Evolutionary conservation across 2,329 filamentous ascomycete species (phyloP).

Genomic region (Aureobasidium sp.): DNA sequence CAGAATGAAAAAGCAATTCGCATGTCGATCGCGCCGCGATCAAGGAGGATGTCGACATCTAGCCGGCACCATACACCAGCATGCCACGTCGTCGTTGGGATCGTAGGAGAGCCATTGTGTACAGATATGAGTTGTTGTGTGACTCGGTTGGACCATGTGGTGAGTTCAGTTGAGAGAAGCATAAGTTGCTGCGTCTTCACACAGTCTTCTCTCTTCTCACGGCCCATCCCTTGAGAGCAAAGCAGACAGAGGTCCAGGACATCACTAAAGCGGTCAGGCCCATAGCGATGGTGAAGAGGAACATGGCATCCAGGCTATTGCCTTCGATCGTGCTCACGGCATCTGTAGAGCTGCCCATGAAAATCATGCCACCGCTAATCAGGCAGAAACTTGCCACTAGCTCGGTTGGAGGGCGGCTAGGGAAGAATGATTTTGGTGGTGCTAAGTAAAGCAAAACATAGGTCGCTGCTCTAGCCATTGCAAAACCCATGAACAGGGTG

Average conservation of each 20-base stretch:
- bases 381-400: conserved; percentile 75
- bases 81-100: not conserved
- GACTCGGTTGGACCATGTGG: not conserved
- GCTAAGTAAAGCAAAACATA: conserved; percentile 72
- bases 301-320: conserved; percentile 80
- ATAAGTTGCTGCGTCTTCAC: not conserved
- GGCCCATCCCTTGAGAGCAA: conserved; percentile 87
- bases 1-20: not conserved
- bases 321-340: conserved; percentile 69
- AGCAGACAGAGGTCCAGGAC: conserved; percentile 70
- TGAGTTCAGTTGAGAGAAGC: not conserved
- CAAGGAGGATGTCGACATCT: not conserved
- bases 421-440: conserved; percentile 68
- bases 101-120: not conserved
- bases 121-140: not conserved
- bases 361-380: conserved; percentile 75
- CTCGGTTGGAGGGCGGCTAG: conserved; percentile 79
- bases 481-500: conserved; percentile 67
- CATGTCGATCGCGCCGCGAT: not conserved
- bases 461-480: conserved; percentile 66
- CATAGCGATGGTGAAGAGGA: conserved; percentile 82
- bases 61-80: not conserved
- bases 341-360: conserved; percentile 80
- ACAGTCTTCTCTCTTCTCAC: conserved; percentile 28
- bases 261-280: conserved; percentile 76